phyloP scores from a whole-genome alignment of 2,329 filamentous ascomycete genomes.

The Dichotomopilus funicola region DNA sequence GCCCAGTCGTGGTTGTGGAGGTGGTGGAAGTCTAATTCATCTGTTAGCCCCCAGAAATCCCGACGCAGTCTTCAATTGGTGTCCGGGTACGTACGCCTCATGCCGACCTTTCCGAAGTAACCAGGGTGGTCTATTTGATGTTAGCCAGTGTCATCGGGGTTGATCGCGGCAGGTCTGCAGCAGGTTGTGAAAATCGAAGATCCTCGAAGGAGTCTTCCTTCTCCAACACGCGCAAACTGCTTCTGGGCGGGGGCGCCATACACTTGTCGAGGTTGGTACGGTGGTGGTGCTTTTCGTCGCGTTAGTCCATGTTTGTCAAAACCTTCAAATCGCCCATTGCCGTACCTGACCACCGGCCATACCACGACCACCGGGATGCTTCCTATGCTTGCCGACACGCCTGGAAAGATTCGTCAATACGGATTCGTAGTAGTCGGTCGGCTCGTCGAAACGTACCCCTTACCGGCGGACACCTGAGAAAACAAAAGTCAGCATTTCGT shows the following conservation, averaged over 20 bases:
- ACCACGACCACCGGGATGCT: slow-evolving; percentile 78
- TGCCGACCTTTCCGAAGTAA: slow-evolving; percentile 98
- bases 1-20: slow-evolving; percentile 96
- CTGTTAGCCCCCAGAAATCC: slow-evolving; percentile 7
- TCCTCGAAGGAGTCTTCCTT: not conserved
- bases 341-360: slow-evolving; percentile 80
- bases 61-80: not conserved
- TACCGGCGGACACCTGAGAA: slow-evolving; percentile 86
- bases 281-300: slow-evolving; percentile 68
- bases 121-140: slow-evolving; percentile 73
- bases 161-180: slow-evolving; percentile 48
- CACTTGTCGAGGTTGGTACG: slow-evolving; percentile 75
- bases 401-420: slow-evolving; percentile 21
- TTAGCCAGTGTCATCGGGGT: slow-evolving; percentile 54
- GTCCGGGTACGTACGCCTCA: slow-evolving; percentile 46
- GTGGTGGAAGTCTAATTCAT: slow-evolving; percentile 75
- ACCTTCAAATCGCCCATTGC: slow-evolving; percentile 3
- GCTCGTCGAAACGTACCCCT: slow-evolving; percentile 48
- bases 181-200: slow-evolving; percentile 2
- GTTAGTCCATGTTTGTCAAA: slow-evolving; percentile 18
- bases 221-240: slow-evolving; percentile 10
- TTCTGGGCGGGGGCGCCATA: slow-evolving; percentile 44
- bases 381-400: slow-evolving; percentile 98
- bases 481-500: slow-evolving; percentile 28
- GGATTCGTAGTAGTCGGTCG: slow-evolving; percentile 15